phyloP scores from a whole-genome alignment of 129 eudicot species.

The Flaveria trinervia region DNA sequence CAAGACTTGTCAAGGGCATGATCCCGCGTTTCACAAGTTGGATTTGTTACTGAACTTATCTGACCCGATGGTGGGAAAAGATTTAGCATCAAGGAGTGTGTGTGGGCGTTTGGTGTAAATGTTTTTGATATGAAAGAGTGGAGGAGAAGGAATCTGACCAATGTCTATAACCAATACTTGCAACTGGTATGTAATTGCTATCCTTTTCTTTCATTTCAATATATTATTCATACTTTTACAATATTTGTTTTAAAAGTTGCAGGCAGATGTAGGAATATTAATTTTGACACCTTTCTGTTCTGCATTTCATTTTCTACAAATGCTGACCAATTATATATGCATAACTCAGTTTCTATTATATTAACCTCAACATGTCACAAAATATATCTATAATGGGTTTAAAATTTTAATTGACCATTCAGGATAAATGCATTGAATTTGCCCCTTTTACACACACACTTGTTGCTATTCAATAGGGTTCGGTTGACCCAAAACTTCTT shows the following conservation, averaged over 20 bases:
- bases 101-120: constrained; percentile 95
- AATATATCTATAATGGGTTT: not conserved
- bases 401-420: not conserved
- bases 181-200: constrained; percentile 48
- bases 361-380: not conserved
- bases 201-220: not conserved
- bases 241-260: not conserved
- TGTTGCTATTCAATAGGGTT: not conserved
- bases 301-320: not conserved
- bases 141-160: constrained; percentile 65
- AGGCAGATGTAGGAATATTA: not conserved
- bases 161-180: constrained; percentile 59
- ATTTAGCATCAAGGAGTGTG: constrained; percentile 58
- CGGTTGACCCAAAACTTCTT: not conserved
- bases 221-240: not conserved
- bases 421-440: not conserved
- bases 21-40: constrained; percentile 66
- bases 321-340: not conserved
- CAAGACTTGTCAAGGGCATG: constrained; percentile 65
- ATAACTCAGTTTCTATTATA: not conserved
- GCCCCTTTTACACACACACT: not conserved
- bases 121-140: constrained; percentile 78
- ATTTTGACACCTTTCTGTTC: not conserved
- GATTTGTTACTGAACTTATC: constrained; percentile 70
- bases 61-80: constrained; percentile 55